Evolutionary conservation across 805 yeast species (phyloP), one percentile per base, ranked within the genome.

Genomic region (Starmerella tilneyi): DNA sequence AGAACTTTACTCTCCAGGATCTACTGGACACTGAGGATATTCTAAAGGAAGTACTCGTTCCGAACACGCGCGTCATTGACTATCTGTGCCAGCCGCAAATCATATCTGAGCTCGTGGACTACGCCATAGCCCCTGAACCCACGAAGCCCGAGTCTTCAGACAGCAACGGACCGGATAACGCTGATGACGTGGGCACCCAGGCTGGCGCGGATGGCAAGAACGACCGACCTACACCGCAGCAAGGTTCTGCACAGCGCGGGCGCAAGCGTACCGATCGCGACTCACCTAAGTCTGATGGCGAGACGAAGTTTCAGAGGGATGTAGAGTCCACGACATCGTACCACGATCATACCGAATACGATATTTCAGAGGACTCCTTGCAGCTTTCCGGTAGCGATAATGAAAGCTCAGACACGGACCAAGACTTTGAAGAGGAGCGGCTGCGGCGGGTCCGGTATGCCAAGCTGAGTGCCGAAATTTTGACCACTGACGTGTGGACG

Each of bases 401-500:
- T 33, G 46, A 43, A 17, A 12, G n/a, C 3, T 13, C 26, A 9
- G 41, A 38, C 21, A 37, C 20, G 31, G 55, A 51, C 21, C 48
- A 54, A 15, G 48, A 38, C 12, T 51, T 50, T 12, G 60, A 53
- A 9, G 61, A 49, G 32, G 54, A 50, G 44, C 45, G 45, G 21
- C 46, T 37, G 31, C 50, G 21, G 30, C 48, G 19, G 43, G 34
- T 26, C 49, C 53, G 34, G 53, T 58, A 28, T 56, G 78, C 85
- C 1, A 79, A 78, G 46, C 71, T 81, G 55, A 86, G 95, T 5
- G 84, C 95, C 2, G 97, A 92, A 60, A 80, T 92, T 34, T 68
- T 92, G 39, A 76, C 89, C 32, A 84, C 92, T 4, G 97, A 89
- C 59, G 88, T 86, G 8, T 89, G 96, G 96, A 81, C 94, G 2